Conservation (phyloP, 2,329 filamentous ascomycete species). For the Sarocladium oryzae region DNA sequence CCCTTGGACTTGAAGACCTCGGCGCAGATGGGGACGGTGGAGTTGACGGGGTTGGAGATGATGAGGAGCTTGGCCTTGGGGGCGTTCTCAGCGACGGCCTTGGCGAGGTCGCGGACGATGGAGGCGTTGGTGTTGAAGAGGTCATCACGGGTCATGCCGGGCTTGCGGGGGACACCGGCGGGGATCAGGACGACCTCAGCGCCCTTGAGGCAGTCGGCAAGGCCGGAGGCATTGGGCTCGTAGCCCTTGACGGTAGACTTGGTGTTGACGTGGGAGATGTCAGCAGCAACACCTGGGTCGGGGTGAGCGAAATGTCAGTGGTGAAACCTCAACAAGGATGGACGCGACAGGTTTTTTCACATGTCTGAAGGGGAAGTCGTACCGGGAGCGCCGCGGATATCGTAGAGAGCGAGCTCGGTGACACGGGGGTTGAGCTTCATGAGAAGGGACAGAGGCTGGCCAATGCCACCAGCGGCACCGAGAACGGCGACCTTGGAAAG, state of each 20-base stretch:
- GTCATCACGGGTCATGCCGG: constrained; percentile 99
- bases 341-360: constrained; percentile 7
- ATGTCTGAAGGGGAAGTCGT: constrained; percentile 32
- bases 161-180: constrained; percentile 97
- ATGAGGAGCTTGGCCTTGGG: constrained; percentile 93
- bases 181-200: constrained; percentile 95
- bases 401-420: constrained; percentile 90
- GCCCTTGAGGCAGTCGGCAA: constrained; percentile 74
- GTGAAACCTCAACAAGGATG: neutral
- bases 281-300: constrained; percentile 81
- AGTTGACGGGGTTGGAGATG: constrained; percentile 99
- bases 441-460: constrained; percentile 93
- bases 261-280: constrained; percentile 98
- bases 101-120: constrained; percentile 97
- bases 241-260: constrained; percentile 92
- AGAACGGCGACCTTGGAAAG: constrained; percentile 96
- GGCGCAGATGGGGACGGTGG: constrained; percentile 92
- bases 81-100: constrained; percentile 80
- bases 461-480: constrained; percentile 95
- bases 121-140: constrained; percentile 99
- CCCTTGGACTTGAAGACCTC: constrained; percentile 94
- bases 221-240: constrained; percentile 67
- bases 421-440: constrained; percentile 98
- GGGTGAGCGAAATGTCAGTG: constrained; percentile 11
- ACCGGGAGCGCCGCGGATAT: constrained; percentile 93